These are phyloP conservation scores for Corinectria fuckeliana DNA, from an alignment of 2,329 filamentous ascomycete species.

Conservation along the genomic window DNA sequence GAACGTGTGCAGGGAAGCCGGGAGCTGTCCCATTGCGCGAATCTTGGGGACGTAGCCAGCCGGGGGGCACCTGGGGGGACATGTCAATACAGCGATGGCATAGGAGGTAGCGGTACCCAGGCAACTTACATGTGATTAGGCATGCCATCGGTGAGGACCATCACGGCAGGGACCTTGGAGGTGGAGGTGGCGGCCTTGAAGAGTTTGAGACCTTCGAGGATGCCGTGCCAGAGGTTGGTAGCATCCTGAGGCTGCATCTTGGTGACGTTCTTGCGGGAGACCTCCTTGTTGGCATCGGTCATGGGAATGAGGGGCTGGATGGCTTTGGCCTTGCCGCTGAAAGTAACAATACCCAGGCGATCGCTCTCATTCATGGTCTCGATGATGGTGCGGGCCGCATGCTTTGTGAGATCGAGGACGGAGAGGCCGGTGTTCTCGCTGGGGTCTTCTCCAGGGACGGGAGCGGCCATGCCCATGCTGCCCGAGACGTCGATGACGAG, in stretches of 20 bases:
- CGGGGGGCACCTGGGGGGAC: constrained; percentile 48
- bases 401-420: constrained; percentile 65
- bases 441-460: constrained; percentile 50
- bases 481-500: constrained; percentile 67
- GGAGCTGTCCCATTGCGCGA: constrained; percentile 46
- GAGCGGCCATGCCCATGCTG: constrained; percentile 59
- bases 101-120: accelerated
- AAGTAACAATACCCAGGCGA: constrained; percentile 64
- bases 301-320: constrained; percentile 57
- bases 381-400: constrained; percentile 64
- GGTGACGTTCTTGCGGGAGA: constrained; percentile 50
- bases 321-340: constrained; percentile 50
- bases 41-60: constrained; percentile 63
- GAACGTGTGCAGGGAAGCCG: constrained; percentile 51
- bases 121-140: constrained; percentile 58
- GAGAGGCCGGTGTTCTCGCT: constrained; percentile 59
- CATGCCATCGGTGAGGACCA: constrained; percentile 62
- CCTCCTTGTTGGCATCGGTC: constrained; percentile 53
- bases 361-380: constrained; percentile 62
- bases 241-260: constrained; percentile 44
- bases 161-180: constrained; percentile 54
- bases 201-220: constrained; percentile 56
- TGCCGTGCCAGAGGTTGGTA: constrained; percentile 66
- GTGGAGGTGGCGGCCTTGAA: constrained; percentile 46
- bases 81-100: background rate